A percentile compares a stretch with the other conserved stretches of the same genome.
Conservation (phyloP, 495 filamentous ascomycete species). For the Annulohypoxylon maeteangense region DNA sequence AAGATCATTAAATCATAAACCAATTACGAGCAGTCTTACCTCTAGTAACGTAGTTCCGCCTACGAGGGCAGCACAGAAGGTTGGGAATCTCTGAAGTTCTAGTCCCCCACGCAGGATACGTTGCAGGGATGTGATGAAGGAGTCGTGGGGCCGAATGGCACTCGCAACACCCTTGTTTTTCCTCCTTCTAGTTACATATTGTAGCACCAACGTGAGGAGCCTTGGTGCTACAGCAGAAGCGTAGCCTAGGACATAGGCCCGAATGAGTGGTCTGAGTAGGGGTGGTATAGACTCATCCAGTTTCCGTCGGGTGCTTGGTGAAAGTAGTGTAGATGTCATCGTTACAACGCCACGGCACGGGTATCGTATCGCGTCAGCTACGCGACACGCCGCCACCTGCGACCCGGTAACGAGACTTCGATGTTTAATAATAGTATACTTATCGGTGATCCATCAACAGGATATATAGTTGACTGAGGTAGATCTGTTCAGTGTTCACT, state of each 20-base stretch:
- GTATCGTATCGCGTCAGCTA: conserved; percentile 26
- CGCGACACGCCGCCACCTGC: conserved; percentile 35
- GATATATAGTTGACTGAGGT: neutral
- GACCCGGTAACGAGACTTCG: conserved; percentile 16
- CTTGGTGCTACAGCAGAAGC: conserved; percentile 75
- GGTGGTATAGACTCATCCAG: conserved; percentile 55
- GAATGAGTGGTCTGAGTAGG: conserved; percentile 68
- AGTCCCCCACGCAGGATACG: conserved; percentile 59
- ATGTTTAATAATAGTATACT: conserved; percentile 16
- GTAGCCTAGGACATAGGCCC: conserved; percentile 81
- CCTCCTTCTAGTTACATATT: conserved; percentile 54
- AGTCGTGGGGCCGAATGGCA: conserved; percentile 45
- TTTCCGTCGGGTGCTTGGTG: conserved; percentile 36
- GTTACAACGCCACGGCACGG: conserved; percentile 24
- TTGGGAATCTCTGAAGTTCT: conserved; percentile 74
- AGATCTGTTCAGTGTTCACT: neutral
- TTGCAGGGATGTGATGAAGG: conserved; percentile 54
- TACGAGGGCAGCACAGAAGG: conserved; percentile 81
- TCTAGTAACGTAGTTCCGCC: conserved; percentile 82
- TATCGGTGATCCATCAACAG: conserved; percentile 8
- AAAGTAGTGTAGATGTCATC: conserved; percentile 39
- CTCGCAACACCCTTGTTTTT: conserved; percentile 58
- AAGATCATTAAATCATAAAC: conserved; percentile 4
- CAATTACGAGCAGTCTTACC: conserved; percentile 50
- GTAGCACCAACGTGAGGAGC: conserved; percentile 66